A percentile compares a stretch with the other conserved stretches of the same genome.
Evolutionary conservation across 176 grass and related monocot species (phyloP).

Genomic region (Carex parvula): DNA sequence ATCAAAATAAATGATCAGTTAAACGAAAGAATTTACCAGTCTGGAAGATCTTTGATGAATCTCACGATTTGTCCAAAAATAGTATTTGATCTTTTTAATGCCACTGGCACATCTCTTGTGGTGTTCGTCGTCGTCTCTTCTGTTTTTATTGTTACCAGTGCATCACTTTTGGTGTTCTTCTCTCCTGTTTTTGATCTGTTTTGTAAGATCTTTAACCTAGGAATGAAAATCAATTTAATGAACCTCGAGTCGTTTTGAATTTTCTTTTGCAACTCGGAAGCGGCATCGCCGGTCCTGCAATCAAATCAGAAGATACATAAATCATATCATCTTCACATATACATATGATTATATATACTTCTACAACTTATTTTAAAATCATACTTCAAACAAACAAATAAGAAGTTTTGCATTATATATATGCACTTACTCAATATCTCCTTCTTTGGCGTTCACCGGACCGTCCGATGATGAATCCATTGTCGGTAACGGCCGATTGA

Average conservation of each 20-base stretch:
- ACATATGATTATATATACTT: background rate
- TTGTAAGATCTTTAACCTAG: background rate
- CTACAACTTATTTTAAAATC: background rate
- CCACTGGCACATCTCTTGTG: background rate
- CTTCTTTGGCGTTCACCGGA: background rate
- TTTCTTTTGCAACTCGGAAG: background rate
- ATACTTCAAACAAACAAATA: background rate
- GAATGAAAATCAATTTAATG: background rate
- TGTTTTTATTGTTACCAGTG: background rate
- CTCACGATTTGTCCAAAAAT: background rate
- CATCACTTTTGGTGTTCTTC: background rate
- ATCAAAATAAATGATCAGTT: background rate
- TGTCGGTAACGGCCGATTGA: background rate
- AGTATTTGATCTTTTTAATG: background rate
- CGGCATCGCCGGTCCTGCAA: conserved; percentile 14
- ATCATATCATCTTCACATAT: background rate
- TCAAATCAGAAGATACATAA: background rate
- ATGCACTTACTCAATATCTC: conserved; percentile 16
- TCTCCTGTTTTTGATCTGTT: background rate
- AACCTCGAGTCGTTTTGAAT: background rate
- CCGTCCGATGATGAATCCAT: background rate
- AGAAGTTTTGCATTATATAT: background rate
- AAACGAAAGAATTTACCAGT: conserved; percentile 6
- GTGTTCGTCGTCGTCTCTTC: background rate
- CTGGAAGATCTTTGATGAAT: background rate